Percentiles rank a stretch among this genome's conserved stretches.
Conservation (phyloP, 805 yeast species). For the Spencermartinsiella europaea region DNA sequence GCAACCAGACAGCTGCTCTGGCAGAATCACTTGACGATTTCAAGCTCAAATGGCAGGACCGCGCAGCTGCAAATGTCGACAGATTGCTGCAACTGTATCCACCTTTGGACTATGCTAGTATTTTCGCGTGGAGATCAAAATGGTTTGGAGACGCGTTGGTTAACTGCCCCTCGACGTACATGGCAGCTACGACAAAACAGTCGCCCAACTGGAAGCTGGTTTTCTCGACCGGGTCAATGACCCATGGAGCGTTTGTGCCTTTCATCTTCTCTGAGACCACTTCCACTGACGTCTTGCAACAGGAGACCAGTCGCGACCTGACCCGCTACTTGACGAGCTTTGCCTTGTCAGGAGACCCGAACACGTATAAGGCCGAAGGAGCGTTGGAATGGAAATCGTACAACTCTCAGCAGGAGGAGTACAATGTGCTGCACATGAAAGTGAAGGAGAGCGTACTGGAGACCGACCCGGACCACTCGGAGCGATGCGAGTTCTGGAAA, state of each 20-base stretch:
- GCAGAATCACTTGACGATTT: conserved; percentile 3
- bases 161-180: conserved; percentile 14
- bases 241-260: conserved; percentile 10
- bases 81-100: conserved; percentile 1
- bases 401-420: neutral
- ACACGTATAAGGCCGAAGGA: neutral
- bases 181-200: conserved; percentile 7
- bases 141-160: conserved; percentile 13
- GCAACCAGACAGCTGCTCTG: conserved; percentile 3
- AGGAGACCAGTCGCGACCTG: neutral
- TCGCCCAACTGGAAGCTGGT: conserved; percentile 8
- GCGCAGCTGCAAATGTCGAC: neutral
- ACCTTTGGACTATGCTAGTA: conserved; percentile 1
- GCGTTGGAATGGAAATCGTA: conserved; percentile 6
- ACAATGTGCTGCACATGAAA: conserved; percentile 1
- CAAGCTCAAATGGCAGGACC: conserved; percentile 3
- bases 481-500: conserved; percentile 1
- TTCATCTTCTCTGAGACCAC: conserved; percentile 5
- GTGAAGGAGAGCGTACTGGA: conserved; percentile 1
- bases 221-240: conserved; percentile 7
- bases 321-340: conserved; percentile 6
- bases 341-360: conserved; percentile 8
- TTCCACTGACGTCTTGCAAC: conserved; percentile 1
- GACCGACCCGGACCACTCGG: neutral
- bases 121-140: conserved; percentile 3